A percentile compares a stretch with the other conserved stretches of the same genome.
Evolutionary conservation across 2,329 filamentous ascomycete genomes (phyloP).

Genomic region (Fusarium sambucinum): DNA sequence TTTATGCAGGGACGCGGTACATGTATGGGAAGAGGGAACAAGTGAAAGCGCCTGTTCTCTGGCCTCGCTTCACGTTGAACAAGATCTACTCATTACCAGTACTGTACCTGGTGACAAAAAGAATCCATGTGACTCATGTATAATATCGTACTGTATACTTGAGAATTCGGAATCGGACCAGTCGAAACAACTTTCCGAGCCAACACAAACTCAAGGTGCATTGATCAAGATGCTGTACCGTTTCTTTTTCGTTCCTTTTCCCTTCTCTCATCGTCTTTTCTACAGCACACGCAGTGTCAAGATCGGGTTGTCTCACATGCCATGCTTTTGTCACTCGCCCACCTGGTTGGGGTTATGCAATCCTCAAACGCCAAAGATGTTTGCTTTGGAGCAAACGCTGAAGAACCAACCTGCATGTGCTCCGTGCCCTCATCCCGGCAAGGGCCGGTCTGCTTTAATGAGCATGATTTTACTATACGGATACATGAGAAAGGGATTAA

Average conservation of each 20-base stretch:
- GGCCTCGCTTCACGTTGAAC: slow-evolving; percentile 2
- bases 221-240: neutral
- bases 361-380: slow-evolving; percentile 16
- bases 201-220: slow-evolving; percentile 1
- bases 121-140: slow-evolving; percentile 26
- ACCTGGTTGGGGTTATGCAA: neutral
- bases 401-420: slow-evolving; percentile 20
- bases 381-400: slow-evolving; percentile 28
- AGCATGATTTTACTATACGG: slow-evolving; percentile 5
- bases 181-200: slow-evolving; percentile 6
- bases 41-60: slow-evolving; percentile 29
- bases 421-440: slow-evolving; percentile 30
- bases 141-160: neutral
- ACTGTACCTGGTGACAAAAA: slow-evolving; percentile 15
- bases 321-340: neutral
- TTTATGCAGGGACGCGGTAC: slow-evolving; percentile 38
- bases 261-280: slow-evolving; percentile 20
- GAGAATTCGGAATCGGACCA: slow-evolving; percentile 29
- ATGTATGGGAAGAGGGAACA: slow-evolving; percentile 37
- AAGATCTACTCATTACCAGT: neutral
- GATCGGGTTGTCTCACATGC: neutral
- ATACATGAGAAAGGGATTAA: neutral
- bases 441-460: neutral
- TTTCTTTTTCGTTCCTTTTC: slow-evolving; percentile 24
- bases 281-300: neutral